Evolutionary conservation across 2,329 filamentous ascomycete species (phyloP).

Genomic region (Trichoderma harzianum): DNA sequence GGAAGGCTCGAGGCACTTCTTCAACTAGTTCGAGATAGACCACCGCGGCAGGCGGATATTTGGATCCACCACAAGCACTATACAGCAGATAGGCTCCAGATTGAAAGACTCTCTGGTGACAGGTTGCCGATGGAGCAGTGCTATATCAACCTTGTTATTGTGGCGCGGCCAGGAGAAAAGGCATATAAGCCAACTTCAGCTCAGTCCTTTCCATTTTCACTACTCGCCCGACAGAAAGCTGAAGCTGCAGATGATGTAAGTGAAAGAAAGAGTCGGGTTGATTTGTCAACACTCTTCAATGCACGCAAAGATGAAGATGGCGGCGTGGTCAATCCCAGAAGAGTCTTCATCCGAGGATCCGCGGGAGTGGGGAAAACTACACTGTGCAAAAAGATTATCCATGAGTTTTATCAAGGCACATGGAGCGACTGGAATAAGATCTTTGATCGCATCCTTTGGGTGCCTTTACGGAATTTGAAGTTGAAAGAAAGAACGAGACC

Average conservation of each 20-base stretch:
- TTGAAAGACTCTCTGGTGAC: constrained; percentile 35
- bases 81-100: constrained; percentile 26
- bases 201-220: too few species aligned
- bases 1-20: constrained; percentile 22
- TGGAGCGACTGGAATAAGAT: constrained; percentile 18
- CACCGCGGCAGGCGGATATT: background rate
- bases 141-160: constrained; percentile 36
- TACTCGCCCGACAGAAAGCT: too few species aligned
- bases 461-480: constrained; percentile 33
- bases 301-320: constrained; percentile 22
- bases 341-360: constrained; percentile 34
- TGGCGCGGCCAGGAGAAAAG: too few species aligned
- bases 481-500: constrained; percentile 25
- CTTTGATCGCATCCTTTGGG: constrained; percentile 39
- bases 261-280: constrained; percentile 20
- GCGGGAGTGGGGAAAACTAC: constrained; percentile 38
- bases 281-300: constrained; percentile 30
- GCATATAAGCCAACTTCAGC: too few species aligned
- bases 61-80: constrained; percentile 27
- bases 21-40: constrained; percentile 16
- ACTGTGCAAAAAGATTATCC: constrained; percentile 38
- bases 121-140: constrained; percentile 34
- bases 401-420: constrained; percentile 28
- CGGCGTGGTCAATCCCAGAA: constrained; percentile 22
- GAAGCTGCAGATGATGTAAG: constrained; percentile 13